phyloP scores from a whole-genome alignment of 176 grass and related monocot species.

The Pontederia crassipes region DNA sequence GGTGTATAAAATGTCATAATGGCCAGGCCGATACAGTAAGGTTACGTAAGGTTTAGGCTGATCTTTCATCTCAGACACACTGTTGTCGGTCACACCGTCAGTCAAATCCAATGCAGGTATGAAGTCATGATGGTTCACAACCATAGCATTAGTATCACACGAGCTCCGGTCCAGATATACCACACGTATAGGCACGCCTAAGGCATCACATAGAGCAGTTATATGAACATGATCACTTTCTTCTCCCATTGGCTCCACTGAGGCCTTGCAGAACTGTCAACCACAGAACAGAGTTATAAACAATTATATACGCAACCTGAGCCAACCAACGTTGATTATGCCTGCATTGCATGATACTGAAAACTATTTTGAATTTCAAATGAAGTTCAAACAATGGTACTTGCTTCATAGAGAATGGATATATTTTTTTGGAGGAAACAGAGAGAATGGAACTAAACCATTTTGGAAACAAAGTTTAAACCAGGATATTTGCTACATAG shows the following conservation, averaged over 20 bases:
- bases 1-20: slow-evolving; percentile 92
- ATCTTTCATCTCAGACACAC: not conserved
- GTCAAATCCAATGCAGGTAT: slow-evolving; percentile 28
- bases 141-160: slow-evolving; percentile 35
- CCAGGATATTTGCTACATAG: no score
- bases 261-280: slow-evolving; percentile 65
- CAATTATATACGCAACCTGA: not conserved
- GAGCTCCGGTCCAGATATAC: slow-evolving; percentile 77
- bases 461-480: no score
- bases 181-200: slow-evolving; percentile 89
- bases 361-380: no score
- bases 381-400: no score
- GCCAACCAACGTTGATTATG: no score
- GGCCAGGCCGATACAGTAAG: slow-evolving; percentile 85
- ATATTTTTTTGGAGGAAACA: no score
- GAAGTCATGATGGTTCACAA: slow-evolving; percentile 78
- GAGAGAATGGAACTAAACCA: no score
- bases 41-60: slow-evolving; percentile 53
- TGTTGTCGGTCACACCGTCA: slow-evolving; percentile 16
- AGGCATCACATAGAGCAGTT: slow-evolving; percentile 76
- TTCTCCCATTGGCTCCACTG: slow-evolving; percentile 93
- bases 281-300: not conserved
- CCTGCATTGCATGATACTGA: no score
- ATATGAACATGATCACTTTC: slow-evolving; percentile 93
- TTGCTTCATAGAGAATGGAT: no score